Evolutionary conservation across 2,329 filamentous ascomycete species (phyloP).

Genomic region (Colletotrichum aenigma): DNA sequence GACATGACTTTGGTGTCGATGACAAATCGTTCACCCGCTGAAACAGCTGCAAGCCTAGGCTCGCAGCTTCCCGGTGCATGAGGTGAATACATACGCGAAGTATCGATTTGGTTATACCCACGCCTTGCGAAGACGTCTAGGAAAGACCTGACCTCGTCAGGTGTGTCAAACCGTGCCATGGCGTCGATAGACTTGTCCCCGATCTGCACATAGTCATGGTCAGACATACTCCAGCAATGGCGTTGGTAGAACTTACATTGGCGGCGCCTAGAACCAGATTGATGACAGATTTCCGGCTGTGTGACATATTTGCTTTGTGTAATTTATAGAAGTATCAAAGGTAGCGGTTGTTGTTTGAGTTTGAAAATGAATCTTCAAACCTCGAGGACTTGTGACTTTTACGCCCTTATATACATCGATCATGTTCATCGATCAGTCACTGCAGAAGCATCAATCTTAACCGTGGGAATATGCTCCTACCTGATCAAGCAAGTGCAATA

Average conservation of each 20-base stretch:
- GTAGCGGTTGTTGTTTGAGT: not conserved
- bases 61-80: constrained; percentile 31
- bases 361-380: not conserved
- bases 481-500: not conserved
- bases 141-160: constrained; percentile 27
- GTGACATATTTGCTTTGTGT: not conserved
- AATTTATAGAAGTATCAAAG: not conserved
- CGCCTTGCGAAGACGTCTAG: constrained; percentile 27
- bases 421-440: not conserved
- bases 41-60: constrained; percentile 29
- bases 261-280: not conserved
- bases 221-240: not conserved
- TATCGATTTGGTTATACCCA: constrained; percentile 34
- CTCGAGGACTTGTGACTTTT: not conserved
- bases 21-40: constrained; percentile 29
- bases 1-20: constrained; percentile 41
- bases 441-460: not conserved
- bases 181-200: constrained; percentile 9
- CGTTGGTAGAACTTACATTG: not conserved
- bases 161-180: constrained; percentile 17
- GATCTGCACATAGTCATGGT: not conserved
- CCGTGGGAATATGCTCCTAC: not conserved
- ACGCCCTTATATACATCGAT: not conserved
- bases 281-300: not conserved
- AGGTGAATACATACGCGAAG: constrained; percentile 33